These are phyloP conservation scores for Exidia glandulosa DNA, from an alignment of 768 basidiomycete genomes.

Conservation along the genomic window DNA sequence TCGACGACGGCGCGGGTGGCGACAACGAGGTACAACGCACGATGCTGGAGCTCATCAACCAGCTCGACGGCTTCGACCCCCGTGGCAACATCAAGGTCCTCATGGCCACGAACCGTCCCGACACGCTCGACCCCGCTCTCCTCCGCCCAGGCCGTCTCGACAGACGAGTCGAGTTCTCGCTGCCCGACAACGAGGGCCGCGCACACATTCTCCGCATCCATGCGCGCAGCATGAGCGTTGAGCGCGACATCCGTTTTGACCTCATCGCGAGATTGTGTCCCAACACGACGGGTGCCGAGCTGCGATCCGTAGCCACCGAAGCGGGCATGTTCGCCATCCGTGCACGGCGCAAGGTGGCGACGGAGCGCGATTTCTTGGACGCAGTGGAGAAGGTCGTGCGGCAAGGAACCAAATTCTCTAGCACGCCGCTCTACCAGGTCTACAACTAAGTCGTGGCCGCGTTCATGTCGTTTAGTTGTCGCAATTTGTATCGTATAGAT, in stretches of 20 bases:
- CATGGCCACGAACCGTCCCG: constrained; percentile 98
- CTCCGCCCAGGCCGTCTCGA: constrained; percentile 93
- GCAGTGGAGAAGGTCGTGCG: constrained; percentile 97
- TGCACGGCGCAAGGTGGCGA: constrained; percentile 89
- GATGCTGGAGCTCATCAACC: constrained; percentile 98
- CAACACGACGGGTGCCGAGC: constrained; percentile 96
- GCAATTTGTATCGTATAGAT: neutral
- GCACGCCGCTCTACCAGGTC: constrained; percentile 91
- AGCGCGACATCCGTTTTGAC: constrained; percentile 94
- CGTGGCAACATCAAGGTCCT: constrained; percentile 99
- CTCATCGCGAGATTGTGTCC: constrained; percentile 95
- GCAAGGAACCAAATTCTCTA: constrained; percentile 96
- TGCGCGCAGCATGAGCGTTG: constrained; percentile 91
- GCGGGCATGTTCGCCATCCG: constrained; percentile 99
- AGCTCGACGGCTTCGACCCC: constrained; percentile 96
- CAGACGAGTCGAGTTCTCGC: constrained; percentile 89
- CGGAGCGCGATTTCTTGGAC: constrained; percentile 94
- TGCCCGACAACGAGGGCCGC: constrained; percentile 92
- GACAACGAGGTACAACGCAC: constrained; percentile 99
- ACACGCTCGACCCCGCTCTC: constrained; percentile 94
- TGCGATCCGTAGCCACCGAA: constrained; percentile 96
- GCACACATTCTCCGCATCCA: constrained; percentile 96
- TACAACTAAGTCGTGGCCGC: constrained; percentile 51
- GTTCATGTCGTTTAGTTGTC: neutral
- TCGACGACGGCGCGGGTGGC: constrained; percentile 97